Conservation (phyloP, 306 rosid genomes). For the Fragaria vesca region DNA sequence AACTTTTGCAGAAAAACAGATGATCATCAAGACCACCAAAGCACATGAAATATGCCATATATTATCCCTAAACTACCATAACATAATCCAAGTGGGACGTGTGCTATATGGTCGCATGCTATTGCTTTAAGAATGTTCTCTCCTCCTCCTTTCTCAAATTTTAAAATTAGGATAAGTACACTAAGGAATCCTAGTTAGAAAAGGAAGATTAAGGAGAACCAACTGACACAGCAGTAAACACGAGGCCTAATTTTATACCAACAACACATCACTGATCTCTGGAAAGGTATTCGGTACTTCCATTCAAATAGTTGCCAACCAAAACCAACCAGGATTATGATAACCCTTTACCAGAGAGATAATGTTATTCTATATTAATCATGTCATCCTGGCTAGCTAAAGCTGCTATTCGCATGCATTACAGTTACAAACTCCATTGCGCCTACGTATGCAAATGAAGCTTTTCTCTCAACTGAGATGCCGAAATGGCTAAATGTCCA, state of each 20-base stretch:
- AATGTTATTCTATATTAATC: slow-evolving; percentile 11
- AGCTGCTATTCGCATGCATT: slow-evolving; percentile 25
- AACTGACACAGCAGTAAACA: slow-evolving; percentile 2
- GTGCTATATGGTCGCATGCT: slow-evolving; percentile 26
- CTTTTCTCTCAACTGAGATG: not conserved
- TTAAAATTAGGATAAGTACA: slow-evolving; percentile 3
- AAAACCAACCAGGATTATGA: slow-evolving; percentile 34
- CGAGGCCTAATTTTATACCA: slow-evolving; percentile 10
- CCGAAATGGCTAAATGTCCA: not conserved
- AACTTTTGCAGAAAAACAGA: slow-evolving; percentile 21
- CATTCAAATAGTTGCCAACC: slow-evolving; percentile 47
- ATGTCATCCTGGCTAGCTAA: slow-evolving; percentile 6
- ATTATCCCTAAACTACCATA: slow-evolving; percentile 23
- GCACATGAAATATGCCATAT: slow-evolving; percentile 36
- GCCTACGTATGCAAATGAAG: not conserved
- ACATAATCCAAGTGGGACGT: slow-evolving; percentile 33
- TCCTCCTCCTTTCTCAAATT: slow-evolving; percentile 11
- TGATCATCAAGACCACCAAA: slow-evolving; percentile 21
- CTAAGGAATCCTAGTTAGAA: slow-evolving; percentile 23
- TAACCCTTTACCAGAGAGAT: slow-evolving; percentile 26
- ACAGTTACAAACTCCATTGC: not conserved
- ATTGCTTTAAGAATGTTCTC: slow-evolving; percentile 24
- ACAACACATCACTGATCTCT: slow-evolving; percentile 33
- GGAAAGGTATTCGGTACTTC: slow-evolving; percentile 73
- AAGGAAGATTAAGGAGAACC: slow-evolving; percentile 32